Evolutionary conservation across 352 stramenopile genomes (phyloP), one percentile per base, ranked within the genome.

Genomic region (Phytophthora boehmeriae): DNA sequence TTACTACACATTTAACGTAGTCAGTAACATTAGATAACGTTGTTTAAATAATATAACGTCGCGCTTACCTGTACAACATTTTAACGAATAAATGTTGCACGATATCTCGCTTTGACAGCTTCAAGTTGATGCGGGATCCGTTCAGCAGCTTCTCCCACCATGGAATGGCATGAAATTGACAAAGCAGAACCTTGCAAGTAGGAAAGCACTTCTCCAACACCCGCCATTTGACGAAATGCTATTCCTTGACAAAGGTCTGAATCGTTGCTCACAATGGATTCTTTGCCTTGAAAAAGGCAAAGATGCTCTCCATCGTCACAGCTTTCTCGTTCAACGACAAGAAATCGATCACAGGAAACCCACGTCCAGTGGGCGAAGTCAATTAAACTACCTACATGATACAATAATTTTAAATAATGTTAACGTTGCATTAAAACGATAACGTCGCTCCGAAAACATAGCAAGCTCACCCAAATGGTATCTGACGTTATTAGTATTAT

Each of bases 241-340:
- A 51, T 25, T 66, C 63, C 9, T 66, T 71, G 1, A 63, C 44
- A 19, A 69, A 6, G 4, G 43, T 52, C 19, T 45, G 8, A 4
- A 67, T 41, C 2, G 45, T 16, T 11, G 2, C 30, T 46, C 56
- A 71, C 3, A 3, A n/a, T 1, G 44, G 19, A 36, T 66, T 69
- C 5, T 54, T 64, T 1, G 19, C 8, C 16, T 76, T 76, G 42
- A 75, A 63, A 22, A 66, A 63, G 2, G 58, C 30, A 3, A 73
- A 14, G 22, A 70, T 70, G 0, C 14, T 1, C 11, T 50, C 46
- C 55, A 74, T 63, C 0, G 60, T 66, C 0, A 3, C 16, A 1
- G 50, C 59, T 47, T 61, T 65, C 42, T 74, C 23, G 25, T 70
- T 45, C 0, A 69, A 22, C 20, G 54, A 28, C 11, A 74, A 39